phyloP scores from a whole-genome alignment of 1,284 basidiomycete genomes.

The Tremellales sp. region DNA sequence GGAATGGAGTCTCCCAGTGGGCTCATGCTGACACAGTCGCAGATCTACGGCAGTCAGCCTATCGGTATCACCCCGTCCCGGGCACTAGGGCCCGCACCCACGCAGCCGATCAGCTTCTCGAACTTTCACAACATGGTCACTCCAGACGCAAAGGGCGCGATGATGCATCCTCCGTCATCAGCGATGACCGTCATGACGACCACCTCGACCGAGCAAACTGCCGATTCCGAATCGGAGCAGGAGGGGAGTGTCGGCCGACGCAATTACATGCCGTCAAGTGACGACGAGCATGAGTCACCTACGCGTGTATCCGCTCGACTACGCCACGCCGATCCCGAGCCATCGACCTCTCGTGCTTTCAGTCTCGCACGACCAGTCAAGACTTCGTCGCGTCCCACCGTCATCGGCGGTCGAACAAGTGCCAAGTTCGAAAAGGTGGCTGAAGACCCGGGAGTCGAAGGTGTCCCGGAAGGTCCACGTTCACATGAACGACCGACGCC shows the following conservation, averaged over 20 bases:
- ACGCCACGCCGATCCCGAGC: conserved; percentile 2
- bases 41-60: not conserved
- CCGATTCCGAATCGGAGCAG: conserved; percentile 3
- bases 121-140: conserved; percentile 25
- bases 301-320: conserved; percentile 19
- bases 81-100: conserved; percentile 41
- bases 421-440: conserved; percentile 42
- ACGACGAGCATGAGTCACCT: conserved; percentile 40
- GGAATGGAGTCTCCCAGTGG: not conserved
- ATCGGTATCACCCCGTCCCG: conserved; percentile 44
- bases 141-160: conserved; percentile 19
- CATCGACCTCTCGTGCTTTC: conserved; percentile 17
- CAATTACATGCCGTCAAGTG: conserved; percentile 19
- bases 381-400: conserved; percentile 13
- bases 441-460: conserved; percentile 45
- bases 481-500: conserved; percentile 69
- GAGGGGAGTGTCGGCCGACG: conserved; percentile 7
- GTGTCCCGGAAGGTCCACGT: conserved; percentile 76
- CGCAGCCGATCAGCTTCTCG: conserved; percentile 26
- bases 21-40: conserved; percentile 1
- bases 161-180: conserved; percentile 19
- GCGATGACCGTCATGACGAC: conserved; percentile 19
- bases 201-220: conserved; percentile 12
- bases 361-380: not conserved
- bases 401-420: conserved; percentile 26